phyloP scores from a whole-genome alignment of 2,329 filamentous ascomycete species.

The Claviceps africana region DNA sequence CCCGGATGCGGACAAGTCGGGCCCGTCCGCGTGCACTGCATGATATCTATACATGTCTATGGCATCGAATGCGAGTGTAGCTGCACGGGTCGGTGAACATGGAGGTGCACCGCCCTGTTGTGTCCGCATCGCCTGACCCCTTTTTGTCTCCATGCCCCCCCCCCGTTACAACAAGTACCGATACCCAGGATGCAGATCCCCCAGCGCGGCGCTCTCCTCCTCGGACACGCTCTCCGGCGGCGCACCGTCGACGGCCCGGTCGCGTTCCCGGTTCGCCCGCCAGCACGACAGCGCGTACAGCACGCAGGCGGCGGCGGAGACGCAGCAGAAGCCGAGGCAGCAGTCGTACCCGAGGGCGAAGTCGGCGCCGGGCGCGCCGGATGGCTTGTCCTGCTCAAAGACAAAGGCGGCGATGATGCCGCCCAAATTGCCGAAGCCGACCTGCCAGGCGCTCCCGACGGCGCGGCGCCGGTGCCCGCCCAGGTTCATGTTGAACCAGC shows the following conservation, averaged over 20 bases:
- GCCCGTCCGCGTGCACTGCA: too few relatives aligned
- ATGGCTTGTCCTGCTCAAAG: conserved; percentile 53
- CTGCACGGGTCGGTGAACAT: too few relatives aligned
- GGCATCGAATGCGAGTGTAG: too few relatives aligned
- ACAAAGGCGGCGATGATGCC: conserved; percentile 65
- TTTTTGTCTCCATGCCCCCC: too few relatives aligned
- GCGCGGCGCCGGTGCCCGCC: conserved; percentile 57
- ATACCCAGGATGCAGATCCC: conserved; percentile 46
- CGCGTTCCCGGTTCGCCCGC: conserved; percentile 46
- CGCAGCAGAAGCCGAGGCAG: conserved; percentile 45
- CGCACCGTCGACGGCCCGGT: conserved; percentile 29
- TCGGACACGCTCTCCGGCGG: conserved; percentile 31
- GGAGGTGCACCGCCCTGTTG: too few relatives aligned
- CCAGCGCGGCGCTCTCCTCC: conserved; percentile 46
- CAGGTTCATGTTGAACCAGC: conserved; percentile 73
- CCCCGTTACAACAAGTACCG: conserved; percentile 42
- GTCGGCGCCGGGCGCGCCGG: conserved; percentile 52
- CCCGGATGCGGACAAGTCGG: too few relatives aligned
- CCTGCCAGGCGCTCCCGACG: conserved; percentile 62
- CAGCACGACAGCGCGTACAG: conserved; percentile 46
- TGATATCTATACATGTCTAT: too few relatives aligned
- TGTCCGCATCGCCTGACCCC: too few relatives aligned
- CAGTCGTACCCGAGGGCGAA: conserved; percentile 56
- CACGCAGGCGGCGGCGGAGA: conserved; percentile 49
- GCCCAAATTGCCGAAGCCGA: conserved; percentile 67